Percentiles rank a stretch among this genome's conserved stretches.
These are phyloP conservation scores for Aphanomyces cochlioides DNA, from an alignment of 352 stramenopile genomes.

Conservation along the genomic window DNA sequence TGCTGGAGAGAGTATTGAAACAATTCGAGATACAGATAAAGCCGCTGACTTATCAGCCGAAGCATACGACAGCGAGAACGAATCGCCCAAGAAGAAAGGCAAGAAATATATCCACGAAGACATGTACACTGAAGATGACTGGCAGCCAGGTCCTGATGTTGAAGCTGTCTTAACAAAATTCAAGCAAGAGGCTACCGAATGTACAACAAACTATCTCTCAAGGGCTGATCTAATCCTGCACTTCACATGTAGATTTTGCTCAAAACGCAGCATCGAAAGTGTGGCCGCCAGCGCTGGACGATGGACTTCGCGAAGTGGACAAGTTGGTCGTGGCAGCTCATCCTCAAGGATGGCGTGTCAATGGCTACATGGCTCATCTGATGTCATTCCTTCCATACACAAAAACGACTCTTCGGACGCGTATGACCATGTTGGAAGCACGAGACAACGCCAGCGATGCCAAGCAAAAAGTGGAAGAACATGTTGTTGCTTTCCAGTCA, in stretches of 20 bases:
- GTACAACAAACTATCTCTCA: not conserved
- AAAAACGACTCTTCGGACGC: constrained; percentile 81
- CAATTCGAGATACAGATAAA: constrained; percentile 41
- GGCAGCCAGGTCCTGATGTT: constrained; percentile 32
- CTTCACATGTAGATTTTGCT: constrained; percentile 11
- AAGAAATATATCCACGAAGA: constrained; percentile 21
- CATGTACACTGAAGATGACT: constrained; percentile 36
- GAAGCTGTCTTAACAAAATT: constrained; percentile 25
- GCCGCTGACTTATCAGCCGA: constrained; percentile 17
- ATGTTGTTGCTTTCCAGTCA: constrained; percentile 37
- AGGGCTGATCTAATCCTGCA: not conserved
- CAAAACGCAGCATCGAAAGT: constrained; percentile 50
- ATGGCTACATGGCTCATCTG: constrained; percentile 82
- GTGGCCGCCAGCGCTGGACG: constrained; percentile 74
- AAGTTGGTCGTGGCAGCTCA: constrained; percentile 75
- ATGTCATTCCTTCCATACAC: constrained; percentile 87
- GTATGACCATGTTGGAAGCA: constrained; percentile 76
- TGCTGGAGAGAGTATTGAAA: constrained; percentile 81
- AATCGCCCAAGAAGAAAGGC: constrained; percentile 26
- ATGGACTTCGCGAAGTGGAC: constrained; percentile 71
- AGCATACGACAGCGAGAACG: constrained; percentile 18
- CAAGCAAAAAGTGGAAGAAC: constrained; percentile 56
- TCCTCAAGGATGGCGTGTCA: constrained; percentile 85
- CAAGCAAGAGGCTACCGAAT: constrained; percentile 11
- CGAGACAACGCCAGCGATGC: constrained; percentile 55